Conservation (phyloP, 2,329 filamentous ascomycete genomes). For the Chaetomiaceae sp. region DNA sequence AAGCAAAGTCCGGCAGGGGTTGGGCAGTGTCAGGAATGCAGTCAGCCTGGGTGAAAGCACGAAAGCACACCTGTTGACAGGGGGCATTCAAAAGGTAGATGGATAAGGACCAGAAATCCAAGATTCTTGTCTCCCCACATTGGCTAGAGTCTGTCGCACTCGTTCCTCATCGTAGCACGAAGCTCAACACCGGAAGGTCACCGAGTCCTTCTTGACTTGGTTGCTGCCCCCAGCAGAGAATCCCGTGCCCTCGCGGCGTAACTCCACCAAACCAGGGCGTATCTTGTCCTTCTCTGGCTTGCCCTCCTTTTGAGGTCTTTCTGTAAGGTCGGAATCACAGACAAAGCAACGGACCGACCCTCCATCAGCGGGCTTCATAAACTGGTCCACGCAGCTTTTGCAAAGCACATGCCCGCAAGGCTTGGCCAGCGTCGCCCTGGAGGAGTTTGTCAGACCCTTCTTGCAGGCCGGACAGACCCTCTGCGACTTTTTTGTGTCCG, state of each 20-base stretch:
- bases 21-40: slow-evolving; percentile 1
- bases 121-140: neutral
- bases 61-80: neutral
- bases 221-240: slow-evolving; percentile 86
- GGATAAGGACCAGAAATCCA: neutral
- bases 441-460: slow-evolving; percentile 75
- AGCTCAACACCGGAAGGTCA: slow-evolving; percentile 37
- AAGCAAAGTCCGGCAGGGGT: neutral
- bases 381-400: slow-evolving; percentile 75
- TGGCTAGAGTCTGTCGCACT: too few species aligned
- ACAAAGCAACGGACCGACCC: slow-evolving; percentile 68
- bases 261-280: slow-evolving; percentile 68
- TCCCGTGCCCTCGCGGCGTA: slow-evolving; percentile 83
- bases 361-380: slow-evolving; percentile 58
- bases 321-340: slow-evolving; percentile 73
- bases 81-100: neutral
- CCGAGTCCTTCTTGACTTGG: slow-evolving; percentile 70
- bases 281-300: slow-evolving; percentile 51
- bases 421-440: slow-evolving; percentile 75
- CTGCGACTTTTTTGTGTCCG: slow-evolving; percentile 39
- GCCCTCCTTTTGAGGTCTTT: slow-evolving; percentile 39
- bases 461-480: slow-evolving; percentile 77
- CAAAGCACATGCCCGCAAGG: slow-evolving; percentile 92
- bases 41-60: neutral
- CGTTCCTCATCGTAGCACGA: neutral